Percentiles rank a stretch among this genome's conserved stretches.
These are phyloP conservation scores for Fusarium protoensiforme DNA, from an alignment of 2,329 filamentous ascomycete species.

Conservation along the genomic window DNA sequence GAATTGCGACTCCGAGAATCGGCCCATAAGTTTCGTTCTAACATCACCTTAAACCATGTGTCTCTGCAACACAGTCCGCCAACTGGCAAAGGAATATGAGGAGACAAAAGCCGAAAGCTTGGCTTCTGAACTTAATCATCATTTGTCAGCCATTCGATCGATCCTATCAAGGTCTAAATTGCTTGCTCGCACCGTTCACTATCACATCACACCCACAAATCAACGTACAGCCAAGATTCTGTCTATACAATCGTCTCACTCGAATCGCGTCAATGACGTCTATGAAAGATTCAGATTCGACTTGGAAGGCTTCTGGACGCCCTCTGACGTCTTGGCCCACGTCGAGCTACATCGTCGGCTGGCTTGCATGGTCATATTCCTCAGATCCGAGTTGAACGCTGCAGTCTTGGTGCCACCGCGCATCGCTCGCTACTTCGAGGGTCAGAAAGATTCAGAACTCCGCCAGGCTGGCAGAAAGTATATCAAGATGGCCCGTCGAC, in stretches of 20 bases:
- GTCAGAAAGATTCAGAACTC: constrained; percentile 33
- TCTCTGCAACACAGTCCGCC: not conserved
- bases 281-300: constrained; percentile 1
- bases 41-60: not conserved
- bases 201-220: not conserved
- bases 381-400: constrained; percentile 34
- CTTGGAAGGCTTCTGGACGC: constrained; percentile 35
- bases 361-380: constrained; percentile 37
- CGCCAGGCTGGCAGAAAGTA: constrained; percentile 43
- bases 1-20: not conserved
- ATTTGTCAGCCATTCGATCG: not conserved
- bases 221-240: not conserved
- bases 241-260: not conserved
- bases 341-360: constrained; percentile 38
- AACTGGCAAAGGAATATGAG: not conserved
- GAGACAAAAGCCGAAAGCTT: not conserved
- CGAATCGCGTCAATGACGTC: not conserved
- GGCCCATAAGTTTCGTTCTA: not conserved
- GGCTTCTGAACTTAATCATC: not conserved
- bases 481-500: constrained; percentile 40
- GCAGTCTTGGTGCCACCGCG: constrained; percentile 11
- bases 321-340: constrained; percentile 8
- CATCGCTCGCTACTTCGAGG: constrained; percentile 27
- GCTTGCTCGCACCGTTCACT: not conserved
- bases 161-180: not conserved